Evolutionary conservation across 805 yeast species (phyloP).

Genomic region (Candida loeiensis): DNA sequence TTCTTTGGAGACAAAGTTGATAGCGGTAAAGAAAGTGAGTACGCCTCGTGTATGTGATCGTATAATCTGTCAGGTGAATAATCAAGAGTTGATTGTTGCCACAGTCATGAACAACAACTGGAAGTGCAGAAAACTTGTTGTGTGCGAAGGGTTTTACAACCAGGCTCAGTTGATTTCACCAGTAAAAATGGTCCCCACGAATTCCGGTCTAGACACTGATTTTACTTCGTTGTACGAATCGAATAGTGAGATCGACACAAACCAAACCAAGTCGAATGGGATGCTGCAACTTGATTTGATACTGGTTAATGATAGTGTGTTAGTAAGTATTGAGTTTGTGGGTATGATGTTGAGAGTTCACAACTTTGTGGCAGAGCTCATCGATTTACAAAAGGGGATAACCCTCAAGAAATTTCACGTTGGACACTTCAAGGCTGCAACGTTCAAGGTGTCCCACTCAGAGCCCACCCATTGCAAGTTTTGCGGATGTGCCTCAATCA

Average conservation of each 20-base stretch:
- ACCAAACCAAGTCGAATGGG: too few relatives aligned
- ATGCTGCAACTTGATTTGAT: too few relatives aligned
- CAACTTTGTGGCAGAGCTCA: conserved; percentile 55
- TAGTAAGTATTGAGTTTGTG: conserved; percentile 62
- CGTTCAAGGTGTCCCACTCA: conserved; percentile 70
- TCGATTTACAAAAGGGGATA: conserved; percentile 78
- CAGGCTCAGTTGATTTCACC: conserved; percentile 18
- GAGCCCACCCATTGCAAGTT: conserved; percentile 87
- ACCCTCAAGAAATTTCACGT: conserved; percentile 58
- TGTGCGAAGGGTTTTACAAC: conserved; percentile 47
- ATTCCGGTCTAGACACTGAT: conserved; percentile 14
- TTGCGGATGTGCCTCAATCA: conserved; percentile 84
- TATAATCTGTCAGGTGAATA: conserved; percentile 50
- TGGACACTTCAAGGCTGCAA: conserved; percentile 56
- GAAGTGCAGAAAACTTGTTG: conserved; percentile 51
- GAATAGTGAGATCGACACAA: conserved; percentile 7
- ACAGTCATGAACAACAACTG: conserved; percentile 65
- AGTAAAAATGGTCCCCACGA: conserved; percentile 5
- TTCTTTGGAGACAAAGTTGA: conserved; percentile 22
- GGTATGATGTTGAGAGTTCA: conserved; percentile 68
- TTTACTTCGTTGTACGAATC: conserved; percentile 12
- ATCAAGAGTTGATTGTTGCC: conserved; percentile 55
- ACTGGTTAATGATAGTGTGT: conserved; percentile 32
- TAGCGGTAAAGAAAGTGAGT: conserved; percentile 51
- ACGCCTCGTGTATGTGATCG: conserved; percentile 78